These are phyloP conservation scores for Haplographium delicatum DNA, from an alignment of 495 filamentous ascomycete genomes.

Conservation along the genomic window DNA sequence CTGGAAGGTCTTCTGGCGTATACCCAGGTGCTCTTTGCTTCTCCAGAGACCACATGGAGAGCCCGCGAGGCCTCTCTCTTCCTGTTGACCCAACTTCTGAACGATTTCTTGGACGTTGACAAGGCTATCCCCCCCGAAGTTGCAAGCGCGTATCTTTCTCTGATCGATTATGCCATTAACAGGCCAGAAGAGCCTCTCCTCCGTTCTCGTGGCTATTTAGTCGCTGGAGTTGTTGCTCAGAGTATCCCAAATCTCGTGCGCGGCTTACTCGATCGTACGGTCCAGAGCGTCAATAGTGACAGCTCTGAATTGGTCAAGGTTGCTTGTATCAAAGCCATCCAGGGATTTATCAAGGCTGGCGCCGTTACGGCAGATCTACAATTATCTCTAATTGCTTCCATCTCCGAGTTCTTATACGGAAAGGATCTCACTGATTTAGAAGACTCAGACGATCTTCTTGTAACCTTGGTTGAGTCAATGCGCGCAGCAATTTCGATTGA, in stretches of 20 bases:
- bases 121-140: conserved; percentile 60
- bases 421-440: conserved; percentile 77
- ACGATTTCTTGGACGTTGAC: conserved; percentile 71
- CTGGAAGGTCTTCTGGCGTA: conserved; percentile 70
- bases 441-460: conserved; percentile 85
- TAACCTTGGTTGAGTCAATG: conserved; percentile 84
- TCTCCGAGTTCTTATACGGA: conserved; percentile 68
- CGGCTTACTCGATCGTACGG: conserved; percentile 61
- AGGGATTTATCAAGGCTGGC: conserved; percentile 65
- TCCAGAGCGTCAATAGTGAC: conserved; percentile 70
- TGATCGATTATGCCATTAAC: conserved; percentile 70
- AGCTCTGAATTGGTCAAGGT: conserved; percentile 84
- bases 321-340: conserved; percentile 80
- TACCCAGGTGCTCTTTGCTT: conserved; percentile 61
- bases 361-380: conserved; percentile 56
- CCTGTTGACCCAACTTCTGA: conserved; percentile 72
- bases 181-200: conserved; percentile 60
- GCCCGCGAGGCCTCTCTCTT: conserved; percentile 74
- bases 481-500: conserved; percentile 77
- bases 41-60: conserved; percentile 50
- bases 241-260: conserved; percentile 50
- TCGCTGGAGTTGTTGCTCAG: conserved; percentile 67
- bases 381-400: conserved; percentile 62
- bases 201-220: conserved; percentile 76
- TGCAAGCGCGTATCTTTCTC: conserved; percentile 64